Evolutionary conservation across 495 filamentous ascomycete species (phyloP), one percentile per base, ranked within the genome.

Genomic region (Xylaria bambusicola): DNA sequence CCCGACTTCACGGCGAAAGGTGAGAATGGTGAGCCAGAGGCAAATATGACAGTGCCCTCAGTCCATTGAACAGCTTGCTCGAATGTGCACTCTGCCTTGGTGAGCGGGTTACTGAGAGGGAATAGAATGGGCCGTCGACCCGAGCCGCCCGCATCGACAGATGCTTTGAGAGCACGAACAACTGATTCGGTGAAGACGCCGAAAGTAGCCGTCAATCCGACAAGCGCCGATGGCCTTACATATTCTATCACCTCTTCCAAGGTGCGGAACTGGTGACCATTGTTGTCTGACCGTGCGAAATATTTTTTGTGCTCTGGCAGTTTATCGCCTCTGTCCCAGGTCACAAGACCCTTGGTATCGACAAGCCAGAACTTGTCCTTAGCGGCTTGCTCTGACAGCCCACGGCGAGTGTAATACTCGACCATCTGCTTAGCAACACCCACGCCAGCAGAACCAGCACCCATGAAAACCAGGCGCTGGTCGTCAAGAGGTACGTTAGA

Each of bases 391-490:
- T 98, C 94, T n/a, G 89, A 90, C 65, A 98, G 82, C 40, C 94
- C 94, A 60, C 92, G 90, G 65, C 88, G 88, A 65, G 93, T 90
- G 77, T 98, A 98, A 80, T 89, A 94, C 75, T 94, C 90, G 35
- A 96, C 90, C 57, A 98, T 88, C 77, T 98, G 94, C 77, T 94
- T 95, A 17, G 94, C 94, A 51, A 98, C 94, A 75, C 94, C 94
- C 36, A 97, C 93, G 72, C 94, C 94, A 51, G 94, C 94, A 51
- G 88, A 93, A 50, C 94, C 94, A 52, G 94, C 94, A 61, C 94
- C 94, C 74, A 98, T 87, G 82, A 98, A 98, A 45, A 98, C 92
- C 35, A 96, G 88, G 48, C 87, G 89, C 71, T 98, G 94, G 62
- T 96, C 91, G 74, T 92, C 88, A 62, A 92, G 81, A 35, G 92